Evolutionary conservation across 768 basidiomycete genomes (phyloP).

Genomic region (Tricholoma matsutake): DNA sequence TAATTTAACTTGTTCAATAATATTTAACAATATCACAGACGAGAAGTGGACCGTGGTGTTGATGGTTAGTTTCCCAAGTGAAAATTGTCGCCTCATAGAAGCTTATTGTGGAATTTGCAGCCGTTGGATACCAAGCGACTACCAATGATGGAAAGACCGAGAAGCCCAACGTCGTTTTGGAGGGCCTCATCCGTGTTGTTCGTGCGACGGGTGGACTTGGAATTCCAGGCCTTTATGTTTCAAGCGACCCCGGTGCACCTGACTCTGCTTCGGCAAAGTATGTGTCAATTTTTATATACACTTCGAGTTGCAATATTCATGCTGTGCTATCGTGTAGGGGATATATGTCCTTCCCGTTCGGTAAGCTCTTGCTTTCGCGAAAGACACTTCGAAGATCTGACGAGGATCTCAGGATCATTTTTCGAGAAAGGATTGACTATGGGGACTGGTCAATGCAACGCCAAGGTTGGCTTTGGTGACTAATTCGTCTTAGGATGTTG

Average conservation of each 20-base stretch:
- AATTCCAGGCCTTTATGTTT: constrained; percentile 55
- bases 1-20: neutral
- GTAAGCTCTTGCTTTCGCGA: constrained; percentile 16
- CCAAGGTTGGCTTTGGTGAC: constrained; percentile 34
- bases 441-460: constrained; percentile 56
- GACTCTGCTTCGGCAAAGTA: constrained; percentile 49
- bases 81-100: neutral
- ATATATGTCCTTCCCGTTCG: constrained; percentile 52
- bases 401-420: constrained; percentile 27
- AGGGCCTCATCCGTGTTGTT: constrained; percentile 48
- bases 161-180: constrained; percentile 52
- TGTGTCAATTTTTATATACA: constrained; percentile 7
- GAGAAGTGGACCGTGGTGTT: constrained; percentile 50
- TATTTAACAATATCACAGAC: constrained; percentile 20
- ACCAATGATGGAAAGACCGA: constrained; percentile 52
- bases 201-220: constrained; percentile 56
- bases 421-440: constrained; percentile 56
- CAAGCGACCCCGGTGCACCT: constrained; percentile 54
- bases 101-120: constrained; percentile 19
- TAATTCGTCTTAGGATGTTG: too few relatives aligned
- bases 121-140: constrained; percentile 56
- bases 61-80: constrained; percentile 29
- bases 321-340: constrained; percentile 26
- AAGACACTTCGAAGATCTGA: neutral
- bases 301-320: neutral